A percentile compares a stretch with the other conserved stretches of the same genome.
These are phyloP conservation scores for Populus hybrid DNA, from an alignment of 441 rosid species.

Conservation along the genomic window DNA sequence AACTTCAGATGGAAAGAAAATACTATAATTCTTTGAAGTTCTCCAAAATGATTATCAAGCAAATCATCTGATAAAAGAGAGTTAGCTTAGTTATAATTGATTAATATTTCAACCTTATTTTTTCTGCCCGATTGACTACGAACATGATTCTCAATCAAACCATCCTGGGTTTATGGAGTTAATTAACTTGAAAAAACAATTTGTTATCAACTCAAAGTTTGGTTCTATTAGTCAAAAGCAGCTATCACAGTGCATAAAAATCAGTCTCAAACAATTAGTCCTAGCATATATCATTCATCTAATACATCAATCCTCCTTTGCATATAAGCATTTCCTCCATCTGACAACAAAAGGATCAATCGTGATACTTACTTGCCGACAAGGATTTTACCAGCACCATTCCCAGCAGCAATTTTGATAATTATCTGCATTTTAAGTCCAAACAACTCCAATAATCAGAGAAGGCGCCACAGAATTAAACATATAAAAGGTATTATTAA, in stretches of 20 bases:
- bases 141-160: neutral
- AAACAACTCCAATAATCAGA: neutral
- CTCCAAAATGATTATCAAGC: neutral
- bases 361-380: constrained; percentile 72
- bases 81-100: neutral
- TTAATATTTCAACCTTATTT: neutral
- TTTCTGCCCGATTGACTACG: neutral
- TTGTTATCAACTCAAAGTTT: neutral
- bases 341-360: neutral
- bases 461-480: constrained; percentile 1
- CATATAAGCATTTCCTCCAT: neutral
- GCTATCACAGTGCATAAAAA: neutral
- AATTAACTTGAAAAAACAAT: too few species aligned
- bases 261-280: neutral
- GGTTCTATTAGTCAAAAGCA: neutral
- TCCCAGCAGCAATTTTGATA: constrained; percentile 94
- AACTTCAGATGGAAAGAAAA: neutral
- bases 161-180: neutral
- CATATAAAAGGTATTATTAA: neutral
- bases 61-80: neutral
- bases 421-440: constrained; percentile 56
- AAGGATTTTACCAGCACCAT: constrained; percentile 77
- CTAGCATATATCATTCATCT: neutral
- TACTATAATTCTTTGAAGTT: neutral
- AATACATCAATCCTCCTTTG: neutral